A percentile compares a stretch with the other conserved stretches of the same genome.
Evolutionary conservation across 352 stramenopile species (phyloP).

Genomic region (Vaucheria bursata): DNA sequence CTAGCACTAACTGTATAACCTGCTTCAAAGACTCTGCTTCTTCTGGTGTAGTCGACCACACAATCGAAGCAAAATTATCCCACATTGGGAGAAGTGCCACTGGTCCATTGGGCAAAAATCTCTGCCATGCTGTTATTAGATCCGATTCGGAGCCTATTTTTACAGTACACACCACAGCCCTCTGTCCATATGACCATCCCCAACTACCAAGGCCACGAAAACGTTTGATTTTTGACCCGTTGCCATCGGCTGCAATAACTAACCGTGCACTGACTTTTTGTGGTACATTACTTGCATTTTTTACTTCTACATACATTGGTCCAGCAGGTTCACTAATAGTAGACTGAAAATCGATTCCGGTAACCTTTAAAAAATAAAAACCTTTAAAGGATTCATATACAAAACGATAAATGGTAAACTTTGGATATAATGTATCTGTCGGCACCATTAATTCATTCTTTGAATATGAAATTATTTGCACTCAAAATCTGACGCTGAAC

Average conservation of each 20-base stretch:
- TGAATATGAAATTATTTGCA: too few relatives aligned
- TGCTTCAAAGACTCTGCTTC: constrained; percentile 68
- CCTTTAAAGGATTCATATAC: too few relatives aligned
- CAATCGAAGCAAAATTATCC: constrained; percentile 73
- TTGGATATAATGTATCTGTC: too few relatives aligned
- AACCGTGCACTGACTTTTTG: constrained; percentile 62
- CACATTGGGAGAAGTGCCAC: constrained; percentile 75
- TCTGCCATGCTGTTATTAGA: constrained; percentile 69
- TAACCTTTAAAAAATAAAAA: constrained; percentile 12
- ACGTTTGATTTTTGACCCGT: constrained; percentile 65
- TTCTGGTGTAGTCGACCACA: constrained; percentile 73
- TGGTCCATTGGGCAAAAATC: constrained; percentile 74
- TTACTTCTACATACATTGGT: too few relatives aligned
- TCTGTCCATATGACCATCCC: constrained; percentile 81
- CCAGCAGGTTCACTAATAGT: not conserved
- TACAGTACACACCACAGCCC: constrained; percentile 76
- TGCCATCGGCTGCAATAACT: constrained; percentile 73
- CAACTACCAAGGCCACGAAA: constrained; percentile 71
- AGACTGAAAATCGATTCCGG: not conserved
- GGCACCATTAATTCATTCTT: too few relatives aligned
- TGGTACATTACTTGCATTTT: too few relatives aligned
- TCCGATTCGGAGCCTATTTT: constrained; percentile 46
- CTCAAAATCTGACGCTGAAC: too few relatives aligned
- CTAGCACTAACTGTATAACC: constrained; percentile 34
- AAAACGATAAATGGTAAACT: too few relatives aligned